Percentiles rank a stretch among this genome's conserved stretches.
Conservation (phyloP, 805 yeast species). For the Peterozyma toletana region DNA sequence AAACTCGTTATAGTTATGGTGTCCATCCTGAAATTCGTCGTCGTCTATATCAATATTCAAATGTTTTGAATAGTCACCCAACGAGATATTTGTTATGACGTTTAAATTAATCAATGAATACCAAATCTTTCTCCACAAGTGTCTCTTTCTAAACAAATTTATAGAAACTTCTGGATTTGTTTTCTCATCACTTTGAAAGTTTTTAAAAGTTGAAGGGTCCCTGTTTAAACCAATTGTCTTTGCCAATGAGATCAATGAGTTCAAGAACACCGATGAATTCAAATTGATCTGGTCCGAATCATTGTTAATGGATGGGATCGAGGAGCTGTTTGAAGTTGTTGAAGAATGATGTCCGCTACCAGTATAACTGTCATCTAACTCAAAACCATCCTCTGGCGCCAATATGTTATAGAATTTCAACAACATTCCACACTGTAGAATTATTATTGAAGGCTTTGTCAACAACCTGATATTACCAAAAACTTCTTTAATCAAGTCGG, state of each 20-base stretch:
- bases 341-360: conserved; percentile 3
- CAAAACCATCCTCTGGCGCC: conserved; percentile 52
- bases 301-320: conserved; percentile 18
- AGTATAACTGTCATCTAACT: conserved; percentile 30
- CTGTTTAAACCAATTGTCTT: conserved; percentile 39
- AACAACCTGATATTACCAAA: conserved; percentile 33
- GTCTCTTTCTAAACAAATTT: conserved; percentile 25
- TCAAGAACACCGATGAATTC: conserved; percentile 26
- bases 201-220: conserved; percentile 36
- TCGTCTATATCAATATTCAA: conserved; percentile 27
- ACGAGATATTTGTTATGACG: conserved; percentile 24
- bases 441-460: conserved; percentile 36
- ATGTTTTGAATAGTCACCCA: conserved; percentile 30
- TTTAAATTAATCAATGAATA: conserved; percentile 24
- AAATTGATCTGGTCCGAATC: conserved; percentile 26
- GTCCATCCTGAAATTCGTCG: conserved; percentile 14
- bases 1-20: conserved; percentile 22
- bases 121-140: conserved; percentile 34
- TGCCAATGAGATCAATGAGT: conserved; percentile 34
- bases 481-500: conserved; percentile 38
- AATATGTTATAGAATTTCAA: conserved; percentile 47
- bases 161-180: conserved; percentile 17
- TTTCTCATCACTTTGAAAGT: conserved; percentile 18
- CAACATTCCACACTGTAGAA: conserved; percentile 54
- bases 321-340: conserved; percentile 20